Percentiles rank a stretch among this genome's conserved stretches.
Conservation (phyloP, 768 basidiomycete species). For the Lepiota brunneoincarnata region DNA sequence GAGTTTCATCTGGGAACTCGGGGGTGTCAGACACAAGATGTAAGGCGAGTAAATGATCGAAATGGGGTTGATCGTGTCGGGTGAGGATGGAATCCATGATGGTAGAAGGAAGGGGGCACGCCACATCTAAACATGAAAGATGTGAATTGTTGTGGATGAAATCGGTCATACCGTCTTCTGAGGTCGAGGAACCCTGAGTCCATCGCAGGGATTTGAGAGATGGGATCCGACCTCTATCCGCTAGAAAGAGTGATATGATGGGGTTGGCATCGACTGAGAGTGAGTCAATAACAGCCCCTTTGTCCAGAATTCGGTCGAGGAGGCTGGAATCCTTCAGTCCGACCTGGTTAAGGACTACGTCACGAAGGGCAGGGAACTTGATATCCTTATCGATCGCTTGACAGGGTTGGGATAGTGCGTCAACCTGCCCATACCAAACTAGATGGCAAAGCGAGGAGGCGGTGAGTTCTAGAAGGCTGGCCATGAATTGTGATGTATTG, state of each 20-base stretch:
- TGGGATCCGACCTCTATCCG: constrained; percentile 18
- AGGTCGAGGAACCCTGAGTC: constrained; percentile 4
- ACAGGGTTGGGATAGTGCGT: constrained; percentile 5
- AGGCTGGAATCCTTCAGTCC: constrained; percentile 6
- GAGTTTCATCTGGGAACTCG: constrained; percentile 16
- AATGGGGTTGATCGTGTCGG: neutral
- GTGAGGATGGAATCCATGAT: constrained; percentile 17
- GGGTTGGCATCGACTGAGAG: constrained; percentile 13
- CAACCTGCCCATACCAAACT: constrained; percentile 16
- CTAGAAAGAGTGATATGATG: neutral
- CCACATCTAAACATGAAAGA: constrained; percentile 20
- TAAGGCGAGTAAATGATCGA: constrained; percentile 22
- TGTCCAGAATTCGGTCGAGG: constrained; percentile 12
- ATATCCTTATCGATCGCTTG: neutral
- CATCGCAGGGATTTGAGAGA: constrained; percentile 22
- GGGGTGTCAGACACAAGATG: constrained; percentile 20
- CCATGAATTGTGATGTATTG: constrained; percentile 5
- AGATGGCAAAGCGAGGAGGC: constrained; percentile 20
- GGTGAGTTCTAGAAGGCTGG: constrained; percentile 8
- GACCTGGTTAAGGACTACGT: constrained; percentile 16
- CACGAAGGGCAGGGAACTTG: constrained; percentile 19
- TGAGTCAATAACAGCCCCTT: constrained; percentile 3
- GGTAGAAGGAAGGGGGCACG: constrained; percentile 8
- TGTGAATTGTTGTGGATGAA: constrained; percentile 26
- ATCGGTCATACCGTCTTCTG: constrained; percentile 15